Evolutionary conservation across 305 asterid species (phyloP).

Genomic region (Coffea humblotiana): DNA sequence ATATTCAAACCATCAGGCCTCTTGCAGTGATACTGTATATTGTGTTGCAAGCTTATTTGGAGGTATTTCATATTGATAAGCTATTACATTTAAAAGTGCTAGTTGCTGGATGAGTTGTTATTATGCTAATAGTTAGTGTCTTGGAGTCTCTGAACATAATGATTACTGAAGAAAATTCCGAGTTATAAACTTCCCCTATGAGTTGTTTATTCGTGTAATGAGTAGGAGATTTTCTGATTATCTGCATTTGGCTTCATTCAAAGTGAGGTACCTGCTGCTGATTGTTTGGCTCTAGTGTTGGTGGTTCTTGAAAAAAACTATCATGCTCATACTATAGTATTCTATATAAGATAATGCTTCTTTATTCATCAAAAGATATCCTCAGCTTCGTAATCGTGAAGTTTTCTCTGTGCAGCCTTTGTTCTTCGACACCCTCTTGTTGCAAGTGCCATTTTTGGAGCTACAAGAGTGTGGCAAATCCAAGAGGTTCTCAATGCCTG

Average conservation of each 20-base stretch:
- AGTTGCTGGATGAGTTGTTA: background rate
- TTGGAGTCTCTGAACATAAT: background rate
- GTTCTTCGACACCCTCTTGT: constrained; percentile 72
- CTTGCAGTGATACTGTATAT: background rate
- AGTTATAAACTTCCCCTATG: background rate
- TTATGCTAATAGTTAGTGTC: background rate
- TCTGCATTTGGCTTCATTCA: background rate
- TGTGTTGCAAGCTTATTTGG: background rate
- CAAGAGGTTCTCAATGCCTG: constrained; percentile 63
- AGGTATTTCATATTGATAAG: background rate
- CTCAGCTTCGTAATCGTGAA: background rate
- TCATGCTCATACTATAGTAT: background rate
- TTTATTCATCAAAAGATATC: too few relatives aligned
- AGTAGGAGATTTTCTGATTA: background rate
- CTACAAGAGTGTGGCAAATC: constrained; percentile 77
- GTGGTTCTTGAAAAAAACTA: background rate
- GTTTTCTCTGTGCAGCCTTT: constrained; percentile 46
- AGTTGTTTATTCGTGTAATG: background rate
- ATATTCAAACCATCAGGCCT: background rate
- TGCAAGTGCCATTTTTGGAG: constrained; percentile 75
- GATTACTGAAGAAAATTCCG: background rate
- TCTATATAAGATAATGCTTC: background rate
- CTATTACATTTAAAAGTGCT: background rate
- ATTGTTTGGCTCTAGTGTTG: background rate
- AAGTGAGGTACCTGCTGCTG: background rate